A percentile compares a stretch with the other conserved stretches of the same genome.
These are phyloP conservation scores for Myxozyma sirexii DNA, from an alignment of 805 yeast species.

Conservation along the genomic window DNA sequence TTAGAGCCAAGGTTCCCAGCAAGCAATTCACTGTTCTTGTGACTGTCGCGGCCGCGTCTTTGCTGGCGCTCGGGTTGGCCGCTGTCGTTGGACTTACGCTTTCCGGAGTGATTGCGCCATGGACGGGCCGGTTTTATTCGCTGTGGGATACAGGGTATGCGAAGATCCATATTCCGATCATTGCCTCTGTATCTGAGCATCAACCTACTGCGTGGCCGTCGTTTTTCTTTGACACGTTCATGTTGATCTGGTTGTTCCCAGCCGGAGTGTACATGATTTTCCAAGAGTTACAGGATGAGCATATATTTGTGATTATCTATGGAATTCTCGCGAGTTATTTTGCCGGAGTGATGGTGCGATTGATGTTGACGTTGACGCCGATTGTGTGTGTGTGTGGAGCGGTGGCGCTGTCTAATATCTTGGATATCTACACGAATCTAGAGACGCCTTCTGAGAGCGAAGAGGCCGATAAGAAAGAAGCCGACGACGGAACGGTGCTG, in stretches of 20 bases:
- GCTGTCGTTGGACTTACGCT: slow-evolving; percentile 81
- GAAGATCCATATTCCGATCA: slow-evolving; percentile 95
- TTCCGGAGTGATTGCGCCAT: slow-evolving; percentile 94
- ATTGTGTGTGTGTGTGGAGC: slow-evolving; percentile 93
- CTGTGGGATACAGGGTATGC: slow-evolving; percentile 98
- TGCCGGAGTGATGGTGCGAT: slow-evolving; percentile 98
- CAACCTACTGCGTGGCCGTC: slow-evolving; percentile 99
- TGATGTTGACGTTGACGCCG: slow-evolving; percentile 96
- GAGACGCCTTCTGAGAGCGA: slow-evolving; percentile 40
- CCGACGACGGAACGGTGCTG: slow-evolving; percentile 2
- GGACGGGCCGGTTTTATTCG: slow-evolving; percentile 99
- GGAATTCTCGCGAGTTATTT: slow-evolving; percentile 93
- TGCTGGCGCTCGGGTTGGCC: slow-evolving; percentile 64
- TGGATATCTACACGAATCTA: slow-evolving; percentile 74
- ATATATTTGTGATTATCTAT: slow-evolving; percentile 88
- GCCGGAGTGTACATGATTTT: slow-evolving; percentile 91
- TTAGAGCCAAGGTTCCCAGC: slow-evolving; percentile 71
- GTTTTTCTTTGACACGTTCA: slow-evolving; percentile 89
- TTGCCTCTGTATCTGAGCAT: slow-evolving; percentile 98
- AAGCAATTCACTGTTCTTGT: slow-evolving; percentile 72
- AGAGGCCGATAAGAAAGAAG: not conserved
- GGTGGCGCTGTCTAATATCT: slow-evolving; percentile 78
- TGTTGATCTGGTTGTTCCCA: slow-evolving; percentile 97
- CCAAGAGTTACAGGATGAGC: slow-evolving; percentile 88
- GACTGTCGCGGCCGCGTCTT: slow-evolving; percentile 50